Percentiles rank a stretch among this genome's conserved stretches.
Evolutionary conservation across 2,329 filamentous ascomycete species (phyloP).

Genomic region (Cyphellophora europaea): DNA sequence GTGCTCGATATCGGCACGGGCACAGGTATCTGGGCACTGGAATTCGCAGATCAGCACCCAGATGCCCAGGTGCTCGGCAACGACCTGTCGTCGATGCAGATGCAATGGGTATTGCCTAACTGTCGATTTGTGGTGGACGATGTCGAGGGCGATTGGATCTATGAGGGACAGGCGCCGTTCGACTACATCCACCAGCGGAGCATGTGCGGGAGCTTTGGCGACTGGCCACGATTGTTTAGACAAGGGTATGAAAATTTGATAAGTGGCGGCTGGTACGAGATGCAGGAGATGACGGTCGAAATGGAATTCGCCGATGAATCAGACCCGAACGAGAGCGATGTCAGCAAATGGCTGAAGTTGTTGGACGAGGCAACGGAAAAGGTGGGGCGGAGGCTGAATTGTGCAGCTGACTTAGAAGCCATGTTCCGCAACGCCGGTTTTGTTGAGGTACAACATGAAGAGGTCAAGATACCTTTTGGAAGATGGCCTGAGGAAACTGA

Average conservation of each 20-base stretch:
- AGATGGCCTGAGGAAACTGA: no score
- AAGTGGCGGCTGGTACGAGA: constrained; percentile 35
- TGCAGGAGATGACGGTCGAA: constrained; percentile 23
- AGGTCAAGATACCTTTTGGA: no score
- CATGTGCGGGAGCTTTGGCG: constrained; percentile 45
- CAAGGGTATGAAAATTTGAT: constrained; percentile 15
- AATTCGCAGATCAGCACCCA: constrained; percentile 29
- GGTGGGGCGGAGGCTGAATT: constrained; percentile 4
- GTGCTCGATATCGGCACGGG: constrained; percentile 27
- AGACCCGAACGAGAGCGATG: constrained; percentile 6
- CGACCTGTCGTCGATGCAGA: constrained; percentile 19
- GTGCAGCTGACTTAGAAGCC: no score
- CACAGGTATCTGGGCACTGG: constrained; percentile 27
- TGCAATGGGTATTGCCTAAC: constrained; percentile 39
- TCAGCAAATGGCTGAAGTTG: constrained; percentile 4
- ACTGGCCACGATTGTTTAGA: constrained; percentile 38
- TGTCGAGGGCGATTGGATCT: constrained; percentile 46
- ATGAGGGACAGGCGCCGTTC: constrained; percentile 38
- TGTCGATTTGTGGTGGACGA: constrained; percentile 49
- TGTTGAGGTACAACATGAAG: no score
- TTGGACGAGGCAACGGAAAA: constrained; percentile 5
- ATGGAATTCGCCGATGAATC: constrained; percentile 17
- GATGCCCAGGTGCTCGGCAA: constrained; percentile 10
- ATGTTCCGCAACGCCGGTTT: no score
- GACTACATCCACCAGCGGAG: constrained; percentile 54